These are phyloP conservation scores for Dactylonectria estremocensis DNA, from an alignment of 2,329 filamentous ascomycete genomes.

Conservation along the genomic window DNA sequence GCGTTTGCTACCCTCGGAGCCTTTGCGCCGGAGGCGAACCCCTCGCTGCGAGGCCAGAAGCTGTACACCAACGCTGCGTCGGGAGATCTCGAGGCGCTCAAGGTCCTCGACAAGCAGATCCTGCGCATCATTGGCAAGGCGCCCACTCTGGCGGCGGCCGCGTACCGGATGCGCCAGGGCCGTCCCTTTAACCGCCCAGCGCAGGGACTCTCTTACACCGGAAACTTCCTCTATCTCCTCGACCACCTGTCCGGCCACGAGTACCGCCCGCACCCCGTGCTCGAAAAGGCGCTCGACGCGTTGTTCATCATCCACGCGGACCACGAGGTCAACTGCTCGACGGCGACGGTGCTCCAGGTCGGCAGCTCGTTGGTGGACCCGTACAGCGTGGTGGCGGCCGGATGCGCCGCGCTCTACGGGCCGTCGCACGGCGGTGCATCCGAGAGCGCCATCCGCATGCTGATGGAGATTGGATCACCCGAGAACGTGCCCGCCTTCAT, in stretches of 20 bases:
- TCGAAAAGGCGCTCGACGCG: conserved; percentile 66
- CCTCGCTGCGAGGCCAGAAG: conserved; percentile 65
- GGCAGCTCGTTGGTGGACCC: conserved; percentile 71
- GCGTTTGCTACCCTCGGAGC: conserved; percentile 65
- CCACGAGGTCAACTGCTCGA: conserved; percentile 72
- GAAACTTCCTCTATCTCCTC: conserved; percentile 70
- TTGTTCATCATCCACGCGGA: conserved; percentile 72
- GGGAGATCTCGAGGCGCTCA: conserved; percentile 58
- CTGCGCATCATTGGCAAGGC: conserved; percentile 67
- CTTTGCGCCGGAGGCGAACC: conserved; percentile 66
- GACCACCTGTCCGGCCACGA: conserved; percentile 65
- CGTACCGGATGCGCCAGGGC: conserved; percentile 68
- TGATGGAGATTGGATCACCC: conserved; percentile 65
- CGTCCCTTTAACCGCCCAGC: conserved; percentile 65
- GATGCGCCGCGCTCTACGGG: conserved; percentile 69
- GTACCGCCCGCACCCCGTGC: conserved; percentile 63
- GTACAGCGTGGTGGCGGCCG: conserved; percentile 66
- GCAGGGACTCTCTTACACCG: conserved; percentile 64
- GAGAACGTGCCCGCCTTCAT: conserved; percentile 67
- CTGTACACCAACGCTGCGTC: conserved; percentile 63
- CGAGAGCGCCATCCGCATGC: conserved; percentile 69
- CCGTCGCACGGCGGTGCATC: conserved; percentile 73
- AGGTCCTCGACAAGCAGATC: conserved; percentile 66
- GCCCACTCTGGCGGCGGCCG: conserved; percentile 65
- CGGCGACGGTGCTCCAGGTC: conserved; percentile 69